Evolutionary conservation across 1,284 basidiomycete genomes (phyloP).

Genomic region (Ceratobasidium sp.): DNA sequence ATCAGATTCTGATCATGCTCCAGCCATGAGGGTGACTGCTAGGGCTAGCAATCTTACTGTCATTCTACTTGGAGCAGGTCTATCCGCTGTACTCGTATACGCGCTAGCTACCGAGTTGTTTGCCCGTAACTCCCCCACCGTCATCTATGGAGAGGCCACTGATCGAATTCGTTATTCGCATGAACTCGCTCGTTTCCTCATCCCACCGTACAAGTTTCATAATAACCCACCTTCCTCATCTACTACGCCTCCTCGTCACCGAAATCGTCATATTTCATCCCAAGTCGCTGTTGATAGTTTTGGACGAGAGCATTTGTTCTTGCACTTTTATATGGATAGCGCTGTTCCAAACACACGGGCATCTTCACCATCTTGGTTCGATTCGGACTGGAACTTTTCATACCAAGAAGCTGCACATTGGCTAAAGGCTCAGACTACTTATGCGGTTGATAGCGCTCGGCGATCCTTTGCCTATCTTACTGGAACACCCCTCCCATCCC

Average conservation of each 20-base stretch:
- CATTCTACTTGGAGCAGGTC: conserved; percentile 79
- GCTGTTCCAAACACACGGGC: background rate
- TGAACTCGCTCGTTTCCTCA: conserved; percentile 69
- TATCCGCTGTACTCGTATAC: conserved; percentile 78
- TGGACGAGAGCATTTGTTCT: conserved; percentile 77
- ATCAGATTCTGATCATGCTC: background rate
- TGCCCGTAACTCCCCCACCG: conserved; percentile 89
- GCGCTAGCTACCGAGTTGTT: conserved; percentile 67
- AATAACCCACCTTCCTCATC: conserved; percentile 78
- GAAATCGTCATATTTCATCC: conserved; percentile 76
- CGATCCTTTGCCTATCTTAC: conserved; percentile 70
- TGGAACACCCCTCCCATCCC: conserved; percentile 55
- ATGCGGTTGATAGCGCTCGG: conserved; percentile 27
- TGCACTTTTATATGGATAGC: conserved; percentile 72
- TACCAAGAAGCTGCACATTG: conserved; percentile 35
- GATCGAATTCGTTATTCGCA: conserved; percentile 78
- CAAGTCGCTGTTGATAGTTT: conserved; percentile 70
- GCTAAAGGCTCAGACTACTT: conserved; percentile 15
- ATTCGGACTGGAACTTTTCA: conserved; percentile 26
- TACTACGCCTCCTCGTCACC: conserved; percentile 70
- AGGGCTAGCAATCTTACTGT: conserved; percentile 81
- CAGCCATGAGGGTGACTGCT: conserved; percentile 79
- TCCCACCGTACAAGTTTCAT: conserved; percentile 70
- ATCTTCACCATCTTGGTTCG: conserved; percentile 13
- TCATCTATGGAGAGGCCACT: conserved; percentile 84